phyloP scores from a whole-genome alignment of 1,139 yeast species.

The Magnusiomyces suaveolens region DNA sequence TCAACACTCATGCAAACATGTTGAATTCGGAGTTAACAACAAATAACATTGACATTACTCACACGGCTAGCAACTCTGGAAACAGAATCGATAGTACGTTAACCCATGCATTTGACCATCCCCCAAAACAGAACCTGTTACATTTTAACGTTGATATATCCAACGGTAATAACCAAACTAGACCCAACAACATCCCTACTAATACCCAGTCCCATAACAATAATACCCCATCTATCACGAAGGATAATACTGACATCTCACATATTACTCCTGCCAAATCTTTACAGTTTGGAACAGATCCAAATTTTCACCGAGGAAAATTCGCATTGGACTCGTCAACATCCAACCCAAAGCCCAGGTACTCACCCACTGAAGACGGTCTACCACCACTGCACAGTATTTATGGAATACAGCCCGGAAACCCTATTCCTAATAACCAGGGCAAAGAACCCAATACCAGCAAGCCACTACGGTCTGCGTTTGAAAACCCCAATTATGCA shows the following conservation, averaged over 20 bases:
- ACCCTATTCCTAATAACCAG: background rate
- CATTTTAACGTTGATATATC: background rate
- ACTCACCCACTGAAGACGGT: background rate
- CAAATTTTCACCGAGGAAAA: slow-evolving; percentile 1
- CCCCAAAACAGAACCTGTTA: background rate
- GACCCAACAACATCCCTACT: background rate
- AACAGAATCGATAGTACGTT: background rate
- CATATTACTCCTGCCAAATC: background rate
- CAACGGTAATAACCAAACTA: background rate
- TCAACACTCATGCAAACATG: no score
- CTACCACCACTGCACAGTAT: background rate
- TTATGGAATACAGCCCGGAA: background rate
- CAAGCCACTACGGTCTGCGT: no score
- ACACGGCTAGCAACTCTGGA: background rate
- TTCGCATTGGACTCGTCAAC: background rate
- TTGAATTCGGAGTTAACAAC: no score
- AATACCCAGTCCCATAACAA: no score
- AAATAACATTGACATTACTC: no score
- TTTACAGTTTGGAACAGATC: slow-evolving; percentile 3
- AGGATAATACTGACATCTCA: background rate
- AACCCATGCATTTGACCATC: background rate
- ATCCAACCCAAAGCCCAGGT: background rate
- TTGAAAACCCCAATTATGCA: background rate
- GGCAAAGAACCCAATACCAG: no score
- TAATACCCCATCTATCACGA: no score